Evolutionary conservation across 164 flowering plant genomes (phyloP).

Genomic region (Vitis vinifera): ASM3070453v1 NC_081819.1:1843501-1844000

Average conservation of each 20-base stretch:
- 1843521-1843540: conserved; percentile 30
- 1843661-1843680: conserved; percentile 23
- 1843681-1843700: conserved; percentile 27
- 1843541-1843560: conserved; percentile 17
- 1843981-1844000: no score
- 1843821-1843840: no score
- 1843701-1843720: conserved; percentile 19
- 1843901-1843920: no score
- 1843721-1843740: conserved; percentile 3
- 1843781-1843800: no score
- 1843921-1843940: no score
- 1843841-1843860: no score
- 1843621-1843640: conserved; percentile 36
- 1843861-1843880: no score
- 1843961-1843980: no score
- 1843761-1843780: no score
- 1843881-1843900: no score
- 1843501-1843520: conserved; percentile 33
- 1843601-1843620: conserved; percentile 24
- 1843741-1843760: neutral
- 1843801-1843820: no score
- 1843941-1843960: no score
- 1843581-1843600: conserved; percentile 23
- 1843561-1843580: neutral
- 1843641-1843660: conserved; percentile 25